Base-by-base conservation (phyloP, 768 basidiomycete species). In the Tulasnella sp. region DNA sequence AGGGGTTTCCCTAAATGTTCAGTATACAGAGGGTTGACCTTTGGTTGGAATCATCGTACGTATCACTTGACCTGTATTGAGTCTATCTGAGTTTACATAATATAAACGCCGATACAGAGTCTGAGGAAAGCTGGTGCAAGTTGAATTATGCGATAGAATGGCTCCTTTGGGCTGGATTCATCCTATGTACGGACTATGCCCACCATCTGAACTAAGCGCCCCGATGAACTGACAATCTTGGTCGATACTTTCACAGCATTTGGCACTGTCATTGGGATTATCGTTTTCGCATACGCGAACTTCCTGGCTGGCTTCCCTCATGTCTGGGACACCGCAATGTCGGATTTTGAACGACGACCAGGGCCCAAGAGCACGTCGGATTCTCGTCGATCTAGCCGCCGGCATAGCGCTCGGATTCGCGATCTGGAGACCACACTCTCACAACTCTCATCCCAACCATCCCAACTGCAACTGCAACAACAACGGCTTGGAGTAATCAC, bases 41-140 rank as follows among this genome's bases (percentile, higher is more conserved):
- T 58, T 48, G 15, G 11, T 49, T 58, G 45, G 56, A 58, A 58
- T 34, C 26, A 58, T 45, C 24, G 56, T 58, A 23, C 45, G 56
- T 47, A 47, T 10, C 30, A 11, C 19, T 21, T 19, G n/a, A n/a
- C n/a, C n/a, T n/a, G n/a, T 13, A 43, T 44, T 27, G 29, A 58
- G 43, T 1, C 32, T 51, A 10, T 13, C 11, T 24, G 17, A 42
- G 17, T 50, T 47, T 24, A 5, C 9, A 48, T 3, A 13, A 32
- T n/a, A n/a, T 21, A n/a, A 30, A 29, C 10, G 13, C 23, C 5
- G 8, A 26, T 52, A 13, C 48, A 58, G 56, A 50, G 48, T 58
- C 56, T 19, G 43, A 48, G 30, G 43, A 50, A 27, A 23, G 19
- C 10, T 58, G 56, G 56, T 58, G 56, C 30, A 29, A 45, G 13